Evolutionary conservation across 2,329 filamentous ascomycete species (phyloP).

Genomic region (Pseudofabraea citricarpa): DNA sequence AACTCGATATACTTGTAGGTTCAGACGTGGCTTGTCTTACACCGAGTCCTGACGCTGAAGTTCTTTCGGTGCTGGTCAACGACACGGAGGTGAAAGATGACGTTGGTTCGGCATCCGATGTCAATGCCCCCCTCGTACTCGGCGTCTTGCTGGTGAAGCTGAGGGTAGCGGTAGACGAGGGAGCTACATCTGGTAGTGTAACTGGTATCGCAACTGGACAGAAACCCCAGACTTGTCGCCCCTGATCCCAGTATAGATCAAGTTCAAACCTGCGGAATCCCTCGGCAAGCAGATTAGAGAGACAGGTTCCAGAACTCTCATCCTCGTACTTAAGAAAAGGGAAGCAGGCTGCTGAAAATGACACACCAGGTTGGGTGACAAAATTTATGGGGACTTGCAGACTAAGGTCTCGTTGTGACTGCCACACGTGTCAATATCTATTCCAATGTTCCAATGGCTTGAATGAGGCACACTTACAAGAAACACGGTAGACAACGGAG

Average conservation of each 20-base stretch:
- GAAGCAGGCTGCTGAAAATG: conserved; percentile 56
- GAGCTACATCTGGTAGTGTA: conserved; percentile 13
- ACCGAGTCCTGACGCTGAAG: background rate
- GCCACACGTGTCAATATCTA: no score
- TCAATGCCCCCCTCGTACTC: background rate
- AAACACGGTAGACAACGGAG: conserved; percentile 24
- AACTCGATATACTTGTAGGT: no score
- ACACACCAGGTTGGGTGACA: conserved; percentile 51
- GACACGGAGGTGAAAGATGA: background rate
- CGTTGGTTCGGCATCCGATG: background rate
- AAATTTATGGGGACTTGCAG: conserved; percentile 58
- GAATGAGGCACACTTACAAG: conserved; percentile 13
- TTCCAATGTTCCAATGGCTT: no score
- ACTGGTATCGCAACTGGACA: conserved; percentile 52
- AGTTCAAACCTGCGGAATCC: conserved; percentile 53
- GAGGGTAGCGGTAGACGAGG: conserved; percentile 18
- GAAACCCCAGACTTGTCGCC: conserved; percentile 48
- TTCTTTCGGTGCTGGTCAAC: background rate
- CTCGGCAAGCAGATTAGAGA: conserved; percentile 58
- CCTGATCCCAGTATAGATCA: conserved; percentile 60
- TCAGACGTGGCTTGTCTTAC: background rate
- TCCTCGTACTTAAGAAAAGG: conserved; percentile 46
- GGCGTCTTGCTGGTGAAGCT: conserved; percentile 15
- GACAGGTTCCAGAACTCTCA: conserved; percentile 44
- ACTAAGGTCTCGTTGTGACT: conserved; percentile 58